Evolutionary conservation across 2,329 filamentous ascomycete species (phyloP), one percentile per base, ranked within the genome.

Genomic region (Trichoderma brevicompactum): DNA sequence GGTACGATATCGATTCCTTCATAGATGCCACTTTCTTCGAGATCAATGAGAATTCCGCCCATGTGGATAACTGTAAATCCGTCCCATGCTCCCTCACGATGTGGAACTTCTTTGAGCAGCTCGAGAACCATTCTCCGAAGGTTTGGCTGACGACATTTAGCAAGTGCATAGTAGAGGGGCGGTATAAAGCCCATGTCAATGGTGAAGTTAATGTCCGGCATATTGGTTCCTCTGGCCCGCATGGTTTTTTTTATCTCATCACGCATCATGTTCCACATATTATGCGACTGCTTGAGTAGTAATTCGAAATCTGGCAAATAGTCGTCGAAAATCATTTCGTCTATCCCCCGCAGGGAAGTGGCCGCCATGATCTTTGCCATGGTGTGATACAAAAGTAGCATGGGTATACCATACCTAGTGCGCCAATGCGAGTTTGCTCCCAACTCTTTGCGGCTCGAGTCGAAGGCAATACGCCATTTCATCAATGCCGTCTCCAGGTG

Each of bases 141-240:
- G n/a, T 67, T 69, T n/a, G 69, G 73, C 23, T 71, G 63, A 2
- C 75, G 75, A 63, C 75, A 77, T 53, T 76, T 75, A 1, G 74
- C 58, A 9, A 73, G 71, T 0, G 71, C 71, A 56, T 73, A 77
- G 50, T 75, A 77, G 9, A 78, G 53, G 4, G 74, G 74, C 0
- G 72, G 69, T 64, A 74, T 69, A 46, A 66, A 76, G n/a, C 76
- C 76, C 13, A 73, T 69, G 41, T 78, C 76, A 5, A 55, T 44
- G 9, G 63, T 69, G 28, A 66, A 66, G 17, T 64, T 63, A 32
- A 55, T 34, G 34, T 62, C 63, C 36, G 34, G 53, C 50, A 48
- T 49, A 0, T 13, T 46, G 17, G 7, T 38, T 5, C 48, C 55
- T 12, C 41, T 41, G 34, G 46, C 56, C n/a, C 55, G 32, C 7